phyloP scores from a whole-genome alignment of 106 monocot genomes.

The Acorus gramineus region DNA sequence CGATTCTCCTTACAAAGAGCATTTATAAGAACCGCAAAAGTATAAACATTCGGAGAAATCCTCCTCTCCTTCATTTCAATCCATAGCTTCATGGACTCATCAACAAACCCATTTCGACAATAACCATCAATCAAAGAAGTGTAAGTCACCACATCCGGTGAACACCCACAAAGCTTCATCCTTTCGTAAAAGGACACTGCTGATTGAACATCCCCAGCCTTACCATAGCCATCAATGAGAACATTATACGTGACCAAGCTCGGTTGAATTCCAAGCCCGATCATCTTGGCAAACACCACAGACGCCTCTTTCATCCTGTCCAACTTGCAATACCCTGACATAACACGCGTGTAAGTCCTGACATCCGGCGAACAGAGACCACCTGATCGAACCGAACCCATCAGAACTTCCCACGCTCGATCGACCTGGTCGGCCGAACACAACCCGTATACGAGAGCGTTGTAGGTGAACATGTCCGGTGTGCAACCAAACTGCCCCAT shows the following conservation, averaged over 20 bases:
- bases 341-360: conserved; percentile 46
- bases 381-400: conserved; percentile 11
- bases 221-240: conserved; percentile 80
- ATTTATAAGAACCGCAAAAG: conserved; percentile 53
- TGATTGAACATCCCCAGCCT: conserved; percentile 26
- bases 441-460: conserved; percentile 46
- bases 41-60: conserved; percentile 51
- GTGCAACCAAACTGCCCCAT: conserved; percentile 44
- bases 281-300: conserved; percentile 50
- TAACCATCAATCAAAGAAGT: conserved; percentile 79
- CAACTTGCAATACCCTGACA: conserved; percentile 48
- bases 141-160: conserved; percentile 63
- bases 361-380: conserved; percentile 30
- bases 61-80: conserved; percentile 28
- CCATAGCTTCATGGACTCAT: conserved; percentile 60
- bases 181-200: conserved; percentile 37
- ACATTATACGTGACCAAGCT: conserved; percentile 64
- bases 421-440: conserved; percentile 37
- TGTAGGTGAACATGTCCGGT: conserved; percentile 48
- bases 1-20: conserved; percentile 66
- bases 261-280: conserved; percentile 37
- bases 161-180: conserved; percentile 38
- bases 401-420: conserved; percentile 31
- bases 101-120: conserved; percentile 37
- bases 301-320: conserved; percentile 54